Evolutionary conservation across 2,329 filamentous ascomycete genomes (phyloP), one percentile per base, ranked within the genome.

Genomic region (Penicillium sp.): DNA sequence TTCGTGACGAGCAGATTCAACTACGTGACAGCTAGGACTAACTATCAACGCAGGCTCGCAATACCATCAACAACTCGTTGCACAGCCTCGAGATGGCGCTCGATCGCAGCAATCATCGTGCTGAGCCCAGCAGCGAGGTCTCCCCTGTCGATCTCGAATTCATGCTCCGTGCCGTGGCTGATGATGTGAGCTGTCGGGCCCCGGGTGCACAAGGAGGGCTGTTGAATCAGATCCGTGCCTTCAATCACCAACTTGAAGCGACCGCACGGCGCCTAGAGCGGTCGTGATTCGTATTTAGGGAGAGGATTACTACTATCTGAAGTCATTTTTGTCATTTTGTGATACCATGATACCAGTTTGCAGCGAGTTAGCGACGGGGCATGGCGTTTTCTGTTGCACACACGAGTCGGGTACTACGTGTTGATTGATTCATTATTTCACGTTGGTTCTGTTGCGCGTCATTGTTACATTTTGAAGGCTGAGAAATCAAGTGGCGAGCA

Each of bases 211-310:
- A 76, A 14, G 79, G 79, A 5, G 79, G 79, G 19, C 65, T 81
- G 6, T 63, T 81, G 54, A 69, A 75, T 49, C 78, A 75, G 58
- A 73, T 81, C 35, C 75, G 72, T 53, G 64, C 66, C 2, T 81
- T 81, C 64, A 81, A 81, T 65, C 71, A 71, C 30, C 76, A 78
- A 64, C 71, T 81, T 22, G 79, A 81, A 62, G 68, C 62, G 48
- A 70, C 75, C 45, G 73, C 69, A 25, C 68, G 62, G 25, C 63
- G 55, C 38, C 59, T 76, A 8, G 73, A 74, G 60, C 65, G 66
- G 33, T 71, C 60, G 67, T 61, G 52, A 63, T 38, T 58, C 57
- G 56, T 51, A 22, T 49, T 37, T 33, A 49, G 6, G 33, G 28
- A 11, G 11, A 33, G 35, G 48, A 13, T 55, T 56, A 37, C 61